Percentiles rank a stretch among this genome's conserved stretches.
Conservation (phyloP, 1,284 basidiomycete genomes). For the Trichosporon asahii region DNA sequence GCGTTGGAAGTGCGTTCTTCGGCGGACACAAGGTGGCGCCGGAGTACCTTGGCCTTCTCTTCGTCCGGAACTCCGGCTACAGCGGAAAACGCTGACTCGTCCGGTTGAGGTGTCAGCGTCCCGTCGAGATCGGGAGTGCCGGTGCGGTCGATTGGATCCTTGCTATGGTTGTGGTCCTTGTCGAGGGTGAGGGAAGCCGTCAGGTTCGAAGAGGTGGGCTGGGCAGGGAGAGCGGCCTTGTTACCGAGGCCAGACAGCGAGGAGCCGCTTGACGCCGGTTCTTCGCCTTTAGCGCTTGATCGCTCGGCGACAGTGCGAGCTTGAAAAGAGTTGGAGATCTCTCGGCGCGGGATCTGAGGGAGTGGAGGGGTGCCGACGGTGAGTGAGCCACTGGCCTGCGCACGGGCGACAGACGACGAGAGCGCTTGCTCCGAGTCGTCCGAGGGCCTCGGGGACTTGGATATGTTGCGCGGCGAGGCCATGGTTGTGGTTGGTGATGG, state of each 20-base stretch:
- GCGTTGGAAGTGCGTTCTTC: conserved; percentile 57
- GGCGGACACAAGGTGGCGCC: conserved; percentile 72
- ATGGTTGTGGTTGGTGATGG: conserved; percentile 6
- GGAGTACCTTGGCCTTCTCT: conserved; percentile 75
- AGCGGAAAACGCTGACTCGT: conserved; percentile 39
- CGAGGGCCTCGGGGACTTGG: neutral
- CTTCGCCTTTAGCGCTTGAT: neutral
- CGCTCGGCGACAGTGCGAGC: conserved; percentile 10
- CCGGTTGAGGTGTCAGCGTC: conserved; percentile 17
- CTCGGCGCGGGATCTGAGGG: conserved; percentile 19
- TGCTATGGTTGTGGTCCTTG: neutral
- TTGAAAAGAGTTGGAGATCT: conserved; percentile 13
- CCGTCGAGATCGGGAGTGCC: neutral
- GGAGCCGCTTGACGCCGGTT: neutral
- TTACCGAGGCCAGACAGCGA: conserved; percentile 13
- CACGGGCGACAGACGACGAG: neutral
- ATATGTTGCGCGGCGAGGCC: conserved; percentile 9
- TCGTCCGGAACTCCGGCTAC: conserved; percentile 58
- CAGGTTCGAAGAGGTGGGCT: conserved; percentile 14
- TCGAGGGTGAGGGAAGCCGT: conserved; percentile 15
- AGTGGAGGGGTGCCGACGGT: conserved; percentile 19
- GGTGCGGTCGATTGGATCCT: neutral
- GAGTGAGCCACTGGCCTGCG: conserved; percentile 7
- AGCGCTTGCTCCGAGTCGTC: neutral
- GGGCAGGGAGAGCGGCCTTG: conserved; percentile 1